Evolutionary conservation across 495 filamentous ascomycete genomes (phyloP).

Genomic region (Parmelia sp.): DNA sequence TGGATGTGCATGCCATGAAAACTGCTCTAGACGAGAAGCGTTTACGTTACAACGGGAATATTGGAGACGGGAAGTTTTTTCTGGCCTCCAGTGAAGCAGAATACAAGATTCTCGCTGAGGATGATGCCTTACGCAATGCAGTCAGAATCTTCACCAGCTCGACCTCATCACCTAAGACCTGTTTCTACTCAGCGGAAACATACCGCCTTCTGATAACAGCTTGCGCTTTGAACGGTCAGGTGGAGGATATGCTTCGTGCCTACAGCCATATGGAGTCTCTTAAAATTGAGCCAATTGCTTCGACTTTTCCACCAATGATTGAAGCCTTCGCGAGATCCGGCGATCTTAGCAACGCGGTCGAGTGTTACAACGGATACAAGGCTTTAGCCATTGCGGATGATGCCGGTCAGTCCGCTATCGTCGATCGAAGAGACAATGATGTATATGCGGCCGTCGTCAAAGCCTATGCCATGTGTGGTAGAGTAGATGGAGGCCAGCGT

Average conservation of each 20-base stretch:
- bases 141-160: slow-evolving; percentile 77
- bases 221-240: slow-evolving; percentile 68
- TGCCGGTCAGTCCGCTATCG: slow-evolving; percentile 61
- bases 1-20: slow-evolving; percentile 65
- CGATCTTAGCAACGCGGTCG: slow-evolving; percentile 81
- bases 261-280: slow-evolving; percentile 84
- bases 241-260: slow-evolving; percentile 81
- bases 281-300: slow-evolving; percentile 63
- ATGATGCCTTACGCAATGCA: slow-evolving; percentile 76
- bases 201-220: slow-evolving; percentile 78
- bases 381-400: slow-evolving; percentile 73
- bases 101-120: slow-evolving; percentile 72
- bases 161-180: slow-evolving; percentile 43
- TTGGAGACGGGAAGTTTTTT: slow-evolving; percentile 82
- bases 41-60: slow-evolving; percentile 73
- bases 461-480: slow-evolving; percentile 74
- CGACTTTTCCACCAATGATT: slow-evolving; percentile 88
- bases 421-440: slow-evolving; percentile 68
- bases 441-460: slow-evolving; percentile 85
- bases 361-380: slow-evolving; percentile 93
- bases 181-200: slow-evolving; percentile 61
- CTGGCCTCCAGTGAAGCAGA: slow-evolving; percentile 81
- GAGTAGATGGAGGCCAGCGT: slow-evolving; percentile 66
- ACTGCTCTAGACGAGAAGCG: slow-evolving; percentile 67
- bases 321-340: slow-evolving; percentile 74